phyloP scores from a whole-genome alignment of 495 filamentous ascomycete genomes.

The Amniculicola lignicola region DNA sequence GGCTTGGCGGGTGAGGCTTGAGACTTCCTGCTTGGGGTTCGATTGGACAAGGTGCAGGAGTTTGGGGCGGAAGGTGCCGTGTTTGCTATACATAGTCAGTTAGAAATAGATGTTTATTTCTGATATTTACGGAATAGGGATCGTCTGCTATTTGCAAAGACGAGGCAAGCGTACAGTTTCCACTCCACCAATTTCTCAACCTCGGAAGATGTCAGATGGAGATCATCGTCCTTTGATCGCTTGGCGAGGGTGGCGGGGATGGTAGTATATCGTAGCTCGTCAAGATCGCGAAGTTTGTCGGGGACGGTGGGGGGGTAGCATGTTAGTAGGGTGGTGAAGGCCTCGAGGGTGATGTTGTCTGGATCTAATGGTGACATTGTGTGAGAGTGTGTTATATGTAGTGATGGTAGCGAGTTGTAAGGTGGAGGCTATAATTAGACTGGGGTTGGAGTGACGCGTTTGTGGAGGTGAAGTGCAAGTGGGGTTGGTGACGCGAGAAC shows the following conservation, averaged over 20 bases:
- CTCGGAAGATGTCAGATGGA: slow-evolving; percentile 32
- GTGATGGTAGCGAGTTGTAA: too few relatives aligned
- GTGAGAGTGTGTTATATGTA: not conserved
- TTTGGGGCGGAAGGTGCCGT: slow-evolving; percentile 67
- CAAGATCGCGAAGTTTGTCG: slow-evolving; percentile 30
- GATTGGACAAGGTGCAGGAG: slow-evolving; percentile 62
- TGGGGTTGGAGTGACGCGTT: too few relatives aligned
- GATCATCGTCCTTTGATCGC: slow-evolving; percentile 13
- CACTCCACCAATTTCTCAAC: slow-evolving; percentile 59
- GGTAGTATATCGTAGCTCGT: slow-evolving; percentile 31
- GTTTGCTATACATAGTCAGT: slow-evolving; percentile 42
- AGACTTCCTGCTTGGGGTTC: slow-evolving; percentile 50
- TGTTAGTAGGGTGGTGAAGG: slow-evolving; percentile 28
- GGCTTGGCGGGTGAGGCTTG: slow-evolving; percentile 49
- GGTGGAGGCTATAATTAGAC: too few relatives aligned
- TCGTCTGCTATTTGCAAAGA: too few relatives aligned
- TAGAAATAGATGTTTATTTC: too few relatives aligned
- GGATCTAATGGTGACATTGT: slow-evolving; percentile 19
- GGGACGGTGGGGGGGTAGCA: slow-evolving; percentile 32
- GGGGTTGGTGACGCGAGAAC: too few relatives aligned
- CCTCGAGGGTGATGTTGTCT: slow-evolving; percentile 19
- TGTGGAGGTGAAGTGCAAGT: too few relatives aligned
- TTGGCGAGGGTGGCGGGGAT: slow-evolving; percentile 31
- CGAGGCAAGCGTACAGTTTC: slow-evolving; percentile 68
- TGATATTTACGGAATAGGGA: too few relatives aligned